Evolutionary conservation across 305 asterid species (phyloP).

Genomic region (Withania somnifera): DNA sequence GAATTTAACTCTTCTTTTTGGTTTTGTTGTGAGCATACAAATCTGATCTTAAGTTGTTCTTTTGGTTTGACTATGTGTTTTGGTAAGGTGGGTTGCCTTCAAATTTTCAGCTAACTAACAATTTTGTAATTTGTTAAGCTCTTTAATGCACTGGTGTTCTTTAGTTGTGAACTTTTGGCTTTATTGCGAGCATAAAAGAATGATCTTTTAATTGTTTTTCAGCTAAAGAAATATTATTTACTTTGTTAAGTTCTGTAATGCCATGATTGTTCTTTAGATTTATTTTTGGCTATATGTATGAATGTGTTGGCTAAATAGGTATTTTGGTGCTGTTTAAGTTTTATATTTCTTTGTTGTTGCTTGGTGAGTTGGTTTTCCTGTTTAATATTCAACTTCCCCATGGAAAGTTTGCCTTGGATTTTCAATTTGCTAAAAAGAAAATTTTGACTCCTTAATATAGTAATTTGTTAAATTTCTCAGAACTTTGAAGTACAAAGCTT

Average conservation of each 20-base stretch:
- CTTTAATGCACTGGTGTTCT: too few relatives aligned
- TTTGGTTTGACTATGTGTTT: background rate
- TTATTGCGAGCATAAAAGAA: too few relatives aligned
- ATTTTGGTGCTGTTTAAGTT: background rate
- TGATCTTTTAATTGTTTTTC: too few relatives aligned
- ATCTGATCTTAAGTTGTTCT: background rate
- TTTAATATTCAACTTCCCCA: background rate
- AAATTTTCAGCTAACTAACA: too few relatives aligned
- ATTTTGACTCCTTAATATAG: background rate
- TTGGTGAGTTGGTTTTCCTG: background rate
- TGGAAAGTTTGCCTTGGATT: background rate
- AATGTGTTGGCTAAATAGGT: background rate
- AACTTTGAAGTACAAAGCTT: background rate
- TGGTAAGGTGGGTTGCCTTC: too few relatives aligned
- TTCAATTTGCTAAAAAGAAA: background rate
- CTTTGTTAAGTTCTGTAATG: background rate
- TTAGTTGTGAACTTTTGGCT: too few relatives aligned
- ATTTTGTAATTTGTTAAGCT: too few relatives aligned
- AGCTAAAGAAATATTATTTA: too few relatives aligned
- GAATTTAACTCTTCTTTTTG: background rate
- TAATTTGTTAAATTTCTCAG: background rate
- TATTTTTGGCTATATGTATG: background rate
- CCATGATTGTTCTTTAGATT: background rate
- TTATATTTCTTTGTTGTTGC: background rate
- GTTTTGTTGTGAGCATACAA: background rate